A percentile compares a stretch with the other conserved stretches of the same genome.
Conservation (phyloP, 768 basidiomycete genomes). For the Hygrophorus pudorinus region DNA sequence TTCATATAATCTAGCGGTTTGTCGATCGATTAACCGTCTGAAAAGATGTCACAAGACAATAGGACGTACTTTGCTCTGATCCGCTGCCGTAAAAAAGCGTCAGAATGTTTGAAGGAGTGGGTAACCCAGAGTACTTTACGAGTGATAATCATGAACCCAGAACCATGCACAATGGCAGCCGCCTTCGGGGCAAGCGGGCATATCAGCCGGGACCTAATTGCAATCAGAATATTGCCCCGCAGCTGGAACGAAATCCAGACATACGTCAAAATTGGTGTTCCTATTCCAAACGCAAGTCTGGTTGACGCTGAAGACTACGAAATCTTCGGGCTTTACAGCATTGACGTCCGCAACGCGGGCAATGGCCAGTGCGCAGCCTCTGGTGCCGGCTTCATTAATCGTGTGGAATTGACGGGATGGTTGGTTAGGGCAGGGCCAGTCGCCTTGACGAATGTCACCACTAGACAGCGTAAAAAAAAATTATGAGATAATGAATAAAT, state of each 20-base stretch:
- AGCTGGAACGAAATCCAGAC: slow-evolving; percentile 27
- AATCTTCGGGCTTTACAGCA: slow-evolving; percentile 35
- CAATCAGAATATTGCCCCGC: slow-evolving; percentile 36
- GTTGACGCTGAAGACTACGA: slow-evolving; percentile 42
- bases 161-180: slow-evolving; percentile 37
- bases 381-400: slow-evolving; percentile 24
- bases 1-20: too few species aligned
- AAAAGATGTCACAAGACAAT: too few species aligned
- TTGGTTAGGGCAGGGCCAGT: slow-evolving; percentile 27
- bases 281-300: slow-evolving; percentile 27
- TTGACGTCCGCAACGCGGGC: slow-evolving; percentile 25
- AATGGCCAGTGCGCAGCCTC: slow-evolving; percentile 26
- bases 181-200: slow-evolving; percentile 39
- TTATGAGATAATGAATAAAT: neutral
- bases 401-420: slow-evolving; percentile 27
- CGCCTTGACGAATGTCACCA: neutral
- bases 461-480: neutral
- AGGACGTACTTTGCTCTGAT: too few species aligned
- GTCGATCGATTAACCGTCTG: too few species aligned
- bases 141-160: neutral
- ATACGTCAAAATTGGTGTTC: neutral
- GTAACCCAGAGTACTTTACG: slow-evolving; percentile 26
- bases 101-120: too few species aligned
- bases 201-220: slow-evolving; percentile 38
- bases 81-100: too few species aligned